Base-by-base conservation (phyloP, 1,139 yeast genomes). In the Taphrina deformans region DNA sequence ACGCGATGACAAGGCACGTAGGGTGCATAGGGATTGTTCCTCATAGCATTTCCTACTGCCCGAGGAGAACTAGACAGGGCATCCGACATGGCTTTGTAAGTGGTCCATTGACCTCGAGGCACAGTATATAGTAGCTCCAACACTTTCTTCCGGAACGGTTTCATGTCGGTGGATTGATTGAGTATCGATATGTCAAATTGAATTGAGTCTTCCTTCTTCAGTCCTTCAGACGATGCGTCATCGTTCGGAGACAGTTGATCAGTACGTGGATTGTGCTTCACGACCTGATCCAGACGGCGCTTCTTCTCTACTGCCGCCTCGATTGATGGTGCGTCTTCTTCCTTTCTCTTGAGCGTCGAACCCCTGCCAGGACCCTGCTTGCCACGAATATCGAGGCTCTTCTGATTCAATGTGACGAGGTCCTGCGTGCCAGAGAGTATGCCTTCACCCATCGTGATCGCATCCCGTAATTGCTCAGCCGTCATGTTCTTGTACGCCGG, bases 401-500 rank as follows among this genome's bases (percentile, higher is more conserved):
- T 35, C 48, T 24, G 31, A 31, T 53, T 53, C 31, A 53, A n/a
- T 12, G 10, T 2, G 31, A 14, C 35, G 9, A 53, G 31, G 24
- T 53, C 40, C 35, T 6, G 10, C 9, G 35, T 7, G 10, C 58
- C 58, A n/a, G 10, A 6, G 48, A 53, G 23, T 2, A 53, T 38
- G 2, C 48, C 58, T 3, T 24, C 14, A 1, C 46, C 58, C 48
- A 53, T 10, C 18, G 18, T 23, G 48, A 53, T 53, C 18, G 58
- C 58, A 14, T 21, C 46, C 48, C 23, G 45, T 9, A 53, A 38
- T 16, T 53, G 58, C 27, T 18, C 23, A 14, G 4, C 33, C 1
- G 35, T 38, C 58, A 53, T 53, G 58, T 53, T 18, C 33, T 24
- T 35, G 58, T 53, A 53, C 58, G 58, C 58, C 33, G 58, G 58